Percentiles rank a stretch among this genome's conserved stretches.
Evolutionary conservation across 306 rosid species (phyloP).

Genomic region (Vigna hirtella): DNA sequence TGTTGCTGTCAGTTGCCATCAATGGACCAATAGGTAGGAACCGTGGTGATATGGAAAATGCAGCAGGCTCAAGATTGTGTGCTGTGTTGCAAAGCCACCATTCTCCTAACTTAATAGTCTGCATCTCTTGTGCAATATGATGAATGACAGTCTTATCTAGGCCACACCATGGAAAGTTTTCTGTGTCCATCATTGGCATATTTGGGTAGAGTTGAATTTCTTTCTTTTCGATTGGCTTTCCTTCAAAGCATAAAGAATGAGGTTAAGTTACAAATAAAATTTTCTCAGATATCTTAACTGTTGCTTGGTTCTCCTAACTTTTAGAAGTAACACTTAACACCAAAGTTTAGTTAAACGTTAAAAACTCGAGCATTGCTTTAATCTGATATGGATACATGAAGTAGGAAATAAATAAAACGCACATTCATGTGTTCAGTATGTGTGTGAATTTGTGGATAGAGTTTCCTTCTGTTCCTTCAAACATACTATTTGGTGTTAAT

Average conservation of each 20-base stretch:
- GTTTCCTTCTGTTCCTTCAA: neutral
- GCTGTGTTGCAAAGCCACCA: constrained; percentile 46
- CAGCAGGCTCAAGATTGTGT: constrained; percentile 37
- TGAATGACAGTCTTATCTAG: neutral
- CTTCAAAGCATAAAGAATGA: constrained; percentile 10
- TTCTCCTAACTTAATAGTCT: constrained; percentile 23
- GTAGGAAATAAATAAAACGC: neutral
- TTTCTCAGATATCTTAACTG: neutral
- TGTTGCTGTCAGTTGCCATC: constrained; percentile 5
- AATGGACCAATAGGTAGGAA: constrained; percentile 43
- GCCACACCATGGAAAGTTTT: constrained; percentile 24
- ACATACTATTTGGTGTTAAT: neutral
- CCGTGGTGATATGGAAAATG: constrained; percentile 26
- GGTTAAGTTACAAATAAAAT: no score
- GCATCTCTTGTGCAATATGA: constrained; percentile 4
- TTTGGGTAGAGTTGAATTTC: constrained; percentile 33
- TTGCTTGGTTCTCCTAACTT: constrained; percentile 1
- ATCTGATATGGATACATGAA: neutral
- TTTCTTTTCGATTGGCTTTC: constrained; percentile 17
- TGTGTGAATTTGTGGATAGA: neutral
- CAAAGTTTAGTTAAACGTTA: neutral
- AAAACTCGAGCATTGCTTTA: neutral
- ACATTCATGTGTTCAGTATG: neutral
- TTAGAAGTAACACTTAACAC: neutral
- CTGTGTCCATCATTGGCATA: constrained; percentile 24